Evolutionary conservation across 352 stramenopile species (phyloP).

Genomic region (Aphanomyces cochlioides): DNA sequence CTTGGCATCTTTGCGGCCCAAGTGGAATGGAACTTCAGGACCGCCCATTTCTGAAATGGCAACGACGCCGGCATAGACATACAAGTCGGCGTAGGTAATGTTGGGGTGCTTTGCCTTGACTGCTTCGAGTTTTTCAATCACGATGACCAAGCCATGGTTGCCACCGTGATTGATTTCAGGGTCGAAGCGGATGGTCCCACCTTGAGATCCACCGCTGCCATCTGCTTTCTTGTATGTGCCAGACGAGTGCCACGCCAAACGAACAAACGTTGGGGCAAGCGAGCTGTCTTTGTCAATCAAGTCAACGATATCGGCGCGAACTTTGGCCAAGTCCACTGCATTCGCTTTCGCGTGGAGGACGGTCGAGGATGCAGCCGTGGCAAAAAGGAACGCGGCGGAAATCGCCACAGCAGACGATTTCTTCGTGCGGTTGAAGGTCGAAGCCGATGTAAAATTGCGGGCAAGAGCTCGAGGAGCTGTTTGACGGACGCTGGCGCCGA

Average conservation of each 20-base stretch:
- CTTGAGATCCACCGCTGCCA: conserved; percentile 84
- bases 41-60: conserved; percentile 97
- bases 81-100: conserved; percentile 97
- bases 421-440: background rate
- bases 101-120: conserved; percentile 94
- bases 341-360: conserved; percentile 42
- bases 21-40: conserved; percentile 90
- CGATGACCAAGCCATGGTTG: conserved; percentile 90
- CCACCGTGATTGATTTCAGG: conserved; percentile 93
- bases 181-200: conserved; percentile 89
- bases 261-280: conserved; percentile 86
- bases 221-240: conserved; percentile 91
- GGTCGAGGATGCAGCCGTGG: conserved; percentile 26
- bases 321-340: conserved; percentile 63
- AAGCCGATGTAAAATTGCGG: background rate
- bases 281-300: conserved; percentile 87
- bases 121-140: conserved; percentile 87
- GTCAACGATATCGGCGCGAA: conserved; percentile 85
- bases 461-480: background rate
- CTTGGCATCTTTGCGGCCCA: conserved; percentile 86
- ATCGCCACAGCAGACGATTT: conserved; percentile 20
- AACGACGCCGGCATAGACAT: conserved; percentile 92
- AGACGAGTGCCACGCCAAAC: conserved; percentile 91
- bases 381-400: conserved; percentile 19
- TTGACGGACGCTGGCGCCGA: background rate